Base-by-base conservation (phyloP, 1,284 basidiomycete species). In the Baeospora myosura region DNA sequence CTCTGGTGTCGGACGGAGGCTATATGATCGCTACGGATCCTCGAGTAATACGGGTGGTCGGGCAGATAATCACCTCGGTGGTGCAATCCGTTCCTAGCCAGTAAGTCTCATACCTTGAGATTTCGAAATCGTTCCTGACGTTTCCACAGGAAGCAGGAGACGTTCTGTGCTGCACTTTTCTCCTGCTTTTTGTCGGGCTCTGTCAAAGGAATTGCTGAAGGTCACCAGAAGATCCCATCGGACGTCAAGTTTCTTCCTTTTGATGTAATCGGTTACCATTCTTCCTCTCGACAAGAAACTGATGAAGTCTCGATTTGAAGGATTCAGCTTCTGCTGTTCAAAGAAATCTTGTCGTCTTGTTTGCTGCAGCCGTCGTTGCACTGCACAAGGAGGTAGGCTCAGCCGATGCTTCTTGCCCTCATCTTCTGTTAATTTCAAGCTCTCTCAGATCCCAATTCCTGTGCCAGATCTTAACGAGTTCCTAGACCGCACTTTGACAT, bases 61-160 rank as follows among this genome's bases (percentile, higher is more conserved):
- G 76, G 2, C 71, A 71, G 40, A 76, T 94, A 18, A 67, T 89
- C 18, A 78, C 72, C 33, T 56, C 81, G n/a, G 62, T 95, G 4
- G 70, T 82, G 6, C 82, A 83, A 60, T 74, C 76, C 18, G 55
- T 88, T 40, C 59, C 71, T 4, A 54, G 63, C 3, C 74, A 76
- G 89, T 91, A 48, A 64, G 87, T 64, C 16, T n/a, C 28, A 45
- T 43, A 12, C 22, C 11, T 51, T 33, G 45, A 10, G 20, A 21
- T 40, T 43, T 38, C 4, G 2, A 16, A 25, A 20, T 20, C 12
- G 41, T n/a, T 11, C 47, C 37, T 45, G 26, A 44, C 10, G 23
- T n/a, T 29, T 3, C 30, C 37, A 36, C 42, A 81, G 76, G 51
- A 63, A 66, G 61, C 90, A 76, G 63, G 71, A 79, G 44, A 59